These are phyloP conservation scores for Talaromyces sp. DNA, from an alignment of 2,329 filamentous ascomycete species.

Conservation along the genomic window DNA sequence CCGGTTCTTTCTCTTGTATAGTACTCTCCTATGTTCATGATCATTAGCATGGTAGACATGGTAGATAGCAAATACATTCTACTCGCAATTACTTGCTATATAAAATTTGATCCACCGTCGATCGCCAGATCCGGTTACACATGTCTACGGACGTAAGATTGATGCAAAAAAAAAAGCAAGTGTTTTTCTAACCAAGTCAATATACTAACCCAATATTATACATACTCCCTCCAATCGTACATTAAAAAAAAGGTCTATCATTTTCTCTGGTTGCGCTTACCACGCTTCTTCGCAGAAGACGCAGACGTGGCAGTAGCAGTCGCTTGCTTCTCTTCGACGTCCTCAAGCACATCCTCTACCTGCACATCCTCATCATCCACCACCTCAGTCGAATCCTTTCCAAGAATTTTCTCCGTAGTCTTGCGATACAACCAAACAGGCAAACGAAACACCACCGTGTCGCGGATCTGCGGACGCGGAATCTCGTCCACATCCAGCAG, in stretches of 20 bases:
- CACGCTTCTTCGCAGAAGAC: conserved; percentile 6
- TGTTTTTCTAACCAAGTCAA: background rate
- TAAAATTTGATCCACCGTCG: background rate
- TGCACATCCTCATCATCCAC: background rate
- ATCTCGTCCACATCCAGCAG: conserved; percentile 87
- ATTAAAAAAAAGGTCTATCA: background rate
- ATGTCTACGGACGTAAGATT: background rate
- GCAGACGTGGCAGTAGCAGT: background rate
- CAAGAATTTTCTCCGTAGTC: conserved; percentile 18
- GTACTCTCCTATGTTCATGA: background rate
- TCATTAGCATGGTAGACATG: background rate
- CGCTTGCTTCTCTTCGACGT: conserved; percentile 2
- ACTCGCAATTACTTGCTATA: background rate
- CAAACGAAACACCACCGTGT: conserved; percentile 77
- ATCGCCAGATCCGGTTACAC: background rate
- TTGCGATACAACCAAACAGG: conserved; percentile 67
- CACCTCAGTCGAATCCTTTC: background rate
- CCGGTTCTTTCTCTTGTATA: background rate
- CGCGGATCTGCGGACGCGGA: conserved; percentile 65
- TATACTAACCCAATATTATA: background rate
- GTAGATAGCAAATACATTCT: too few species aligned
- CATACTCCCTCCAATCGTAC: background rate
- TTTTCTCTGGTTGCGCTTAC: conserved; percentile 8
- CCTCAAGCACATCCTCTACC: background rate
- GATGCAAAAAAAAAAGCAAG: too few species aligned